Conservation (phyloP, 441 rosid species). For the Flueggea neowawraea region DNA sequence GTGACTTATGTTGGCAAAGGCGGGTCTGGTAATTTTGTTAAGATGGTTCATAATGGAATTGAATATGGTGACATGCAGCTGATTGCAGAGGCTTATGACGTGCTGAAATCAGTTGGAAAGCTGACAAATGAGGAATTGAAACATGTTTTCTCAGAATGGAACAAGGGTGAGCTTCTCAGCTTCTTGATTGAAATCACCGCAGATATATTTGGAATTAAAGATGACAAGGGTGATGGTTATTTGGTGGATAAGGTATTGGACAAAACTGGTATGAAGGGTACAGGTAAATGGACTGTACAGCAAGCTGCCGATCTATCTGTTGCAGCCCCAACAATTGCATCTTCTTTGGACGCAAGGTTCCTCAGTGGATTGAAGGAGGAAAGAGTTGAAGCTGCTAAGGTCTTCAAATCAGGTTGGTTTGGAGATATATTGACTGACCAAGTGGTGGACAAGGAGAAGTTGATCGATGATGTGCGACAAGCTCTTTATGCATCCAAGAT, state of each 20-base stretch:
- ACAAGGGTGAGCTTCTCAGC: constrained; percentile 91
- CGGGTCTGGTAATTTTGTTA: constrained; percentile 94
- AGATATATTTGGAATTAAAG: constrained; percentile 81
- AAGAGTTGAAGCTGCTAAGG: constrained; percentile 79
- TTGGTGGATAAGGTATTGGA: constrained; percentile 95
- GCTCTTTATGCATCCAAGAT: constrained; percentile 95
- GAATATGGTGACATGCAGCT: constrained; percentile 98
- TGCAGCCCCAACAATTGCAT: constrained; percentile 93
- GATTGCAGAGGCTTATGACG: constrained; percentile 94
- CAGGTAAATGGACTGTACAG: constrained; percentile 98
- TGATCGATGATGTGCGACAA: constrained; percentile 76
- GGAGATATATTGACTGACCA: constrained; percentile 60
- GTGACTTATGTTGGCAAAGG: constrained; percentile 86
- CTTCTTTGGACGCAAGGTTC: constrained; percentile 89
- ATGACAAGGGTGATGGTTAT: constrained; percentile 80
- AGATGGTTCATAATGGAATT: constrained; percentile 95
- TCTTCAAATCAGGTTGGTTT: constrained; percentile 73
- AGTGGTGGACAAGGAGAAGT: constrained; percentile 69
- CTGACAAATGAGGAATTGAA: constrained; percentile 71
- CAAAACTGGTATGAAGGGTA: constrained; percentile 97
- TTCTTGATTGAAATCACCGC: constrained; percentile 94
- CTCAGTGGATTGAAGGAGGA: constrained; percentile 93
- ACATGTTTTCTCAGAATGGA: constrained; percentile 77
- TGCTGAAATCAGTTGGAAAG: constrained; percentile 79
- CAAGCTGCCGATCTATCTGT: constrained; percentile 95